Evolutionary conservation across 257 asterid species (phyloP).

Genomic region (Solanum rostratum): DNA sequence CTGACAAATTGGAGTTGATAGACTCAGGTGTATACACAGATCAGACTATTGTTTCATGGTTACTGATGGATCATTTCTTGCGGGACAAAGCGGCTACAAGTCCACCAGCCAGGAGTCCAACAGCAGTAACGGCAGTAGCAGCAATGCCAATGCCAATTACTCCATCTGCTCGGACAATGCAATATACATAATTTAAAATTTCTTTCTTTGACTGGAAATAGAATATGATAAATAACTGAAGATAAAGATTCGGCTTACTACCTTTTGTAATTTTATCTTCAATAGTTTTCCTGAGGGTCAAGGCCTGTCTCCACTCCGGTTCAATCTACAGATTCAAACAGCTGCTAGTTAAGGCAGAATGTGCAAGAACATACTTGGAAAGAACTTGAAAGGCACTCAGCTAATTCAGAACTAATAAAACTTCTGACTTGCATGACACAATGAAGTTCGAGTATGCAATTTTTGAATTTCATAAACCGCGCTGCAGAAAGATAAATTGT

Average conservation of each 20-base stretch:
- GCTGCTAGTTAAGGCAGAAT: background rate
- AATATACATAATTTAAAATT: background rate
- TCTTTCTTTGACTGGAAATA: background rate
- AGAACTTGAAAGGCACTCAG: background rate
- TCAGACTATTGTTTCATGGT: background rate
- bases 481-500: background rate
- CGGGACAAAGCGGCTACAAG: slow-evolving; percentile 6
- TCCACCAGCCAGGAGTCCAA: slow-evolving; percentile 12
- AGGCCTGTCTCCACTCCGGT: slow-evolving; percentile 65
- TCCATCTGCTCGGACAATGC: slow-evolving; percentile 2
- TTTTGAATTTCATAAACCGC: background rate
- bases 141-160: slow-evolving; percentile 15
- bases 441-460: background rate
- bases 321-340: slow-evolving; percentile 23
- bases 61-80: background rate
- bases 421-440: background rate
- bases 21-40: background rate
- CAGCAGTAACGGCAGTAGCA: slow-evolving; percentile 13
- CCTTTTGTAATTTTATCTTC: slow-evolving; percentile 60
- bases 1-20: background rate
- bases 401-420: background rate
- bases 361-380: background rate
- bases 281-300: slow-evolving; percentile 42
- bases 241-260: background rate
- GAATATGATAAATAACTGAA: background rate